A percentile compares a stretch with the other conserved stretches of the same genome.
phyloP scores from a whole-genome alignment of 192 early-diverging fungal genomes.

The Endogone sp. region DNA sequence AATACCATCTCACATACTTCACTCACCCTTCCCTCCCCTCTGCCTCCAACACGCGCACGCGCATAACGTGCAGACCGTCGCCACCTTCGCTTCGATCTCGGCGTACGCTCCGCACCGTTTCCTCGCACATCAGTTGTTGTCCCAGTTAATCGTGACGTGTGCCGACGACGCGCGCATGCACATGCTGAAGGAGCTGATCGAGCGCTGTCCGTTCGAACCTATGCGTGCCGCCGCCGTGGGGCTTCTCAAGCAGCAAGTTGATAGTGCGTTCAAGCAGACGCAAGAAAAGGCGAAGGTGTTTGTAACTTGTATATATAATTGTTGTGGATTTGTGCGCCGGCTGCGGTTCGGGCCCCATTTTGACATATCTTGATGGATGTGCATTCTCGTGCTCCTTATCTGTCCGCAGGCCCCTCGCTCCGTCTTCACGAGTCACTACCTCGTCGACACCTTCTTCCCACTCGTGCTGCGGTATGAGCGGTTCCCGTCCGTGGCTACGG shows the following conservation, averaged over 20 bases:
- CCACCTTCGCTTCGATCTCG: slow-evolving; percentile 39
- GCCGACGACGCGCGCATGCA: slow-evolving; percentile 38
- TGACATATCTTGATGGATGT: not conserved
- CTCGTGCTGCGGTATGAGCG: slow-evolving; percentile 29
- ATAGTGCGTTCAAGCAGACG: slow-evolving; percentile 19
- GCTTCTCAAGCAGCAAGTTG: slow-evolving; percentile 38
- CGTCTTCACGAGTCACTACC: slow-evolving; percentile 33
- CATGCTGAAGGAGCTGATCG: slow-evolving; percentile 31
- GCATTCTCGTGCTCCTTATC: not conserved
- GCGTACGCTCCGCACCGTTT: slow-evolving; percentile 34
- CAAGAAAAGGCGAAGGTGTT: slow-evolving; percentile 13
- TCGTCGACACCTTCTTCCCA: slow-evolving; percentile 32
- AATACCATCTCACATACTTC: too few relatives aligned
- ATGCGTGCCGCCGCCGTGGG: slow-evolving; percentile 44
- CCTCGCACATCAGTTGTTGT: slow-evolving; percentile 29
- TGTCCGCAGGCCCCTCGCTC: slow-evolving; percentile 5
- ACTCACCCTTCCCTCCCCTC: too few relatives aligned
- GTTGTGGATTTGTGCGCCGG: not conserved
- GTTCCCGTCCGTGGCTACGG: slow-evolving; percentile 12
- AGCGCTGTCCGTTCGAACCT: slow-evolving; percentile 38
- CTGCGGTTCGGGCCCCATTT: too few relatives aligned
- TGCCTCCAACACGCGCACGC: too few relatives aligned
- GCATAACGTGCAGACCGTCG: slow-evolving; percentile 32
- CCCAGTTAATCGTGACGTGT: slow-evolving; percentile 26
- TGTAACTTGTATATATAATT: not conserved